These are phyloP conservation scores for Raffaelea ambrosiae DNA, from an alignment of 2,329 filamentous ascomycete genomes.

Conservation along the genomic window DNA sequence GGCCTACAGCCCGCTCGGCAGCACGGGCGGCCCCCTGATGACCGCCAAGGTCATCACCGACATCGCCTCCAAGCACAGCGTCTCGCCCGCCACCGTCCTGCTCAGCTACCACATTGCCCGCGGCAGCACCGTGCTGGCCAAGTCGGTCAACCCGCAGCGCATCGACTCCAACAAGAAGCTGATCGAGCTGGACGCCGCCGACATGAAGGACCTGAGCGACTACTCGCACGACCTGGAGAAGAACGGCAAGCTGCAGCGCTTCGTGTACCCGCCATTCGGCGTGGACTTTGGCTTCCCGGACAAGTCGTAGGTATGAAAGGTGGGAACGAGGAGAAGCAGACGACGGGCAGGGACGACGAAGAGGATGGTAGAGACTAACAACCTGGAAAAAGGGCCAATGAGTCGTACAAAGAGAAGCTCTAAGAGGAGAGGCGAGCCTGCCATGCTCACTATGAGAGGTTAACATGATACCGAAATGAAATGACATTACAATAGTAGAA, in stretches of 20 bases:
- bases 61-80: slow-evolving; percentile 55
- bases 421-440: too few relatives aligned
- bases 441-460: too few relatives aligned
- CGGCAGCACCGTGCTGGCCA: slow-evolving; percentile 63
- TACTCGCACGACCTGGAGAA: slow-evolving; percentile 43
- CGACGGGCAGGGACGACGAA: too few relatives aligned
- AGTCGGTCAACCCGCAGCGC: slow-evolving; percentile 59
- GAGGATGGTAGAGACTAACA: too few relatives aligned
- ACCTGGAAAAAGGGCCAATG: too few relatives aligned
- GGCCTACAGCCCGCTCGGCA: slow-evolving; percentile 61
- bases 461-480: too few relatives aligned
- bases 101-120: slow-evolving; percentile 65
- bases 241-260: slow-evolving; percentile 47
- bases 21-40: slow-evolving; percentile 56
- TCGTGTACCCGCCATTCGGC: slow-evolving; percentile 61
- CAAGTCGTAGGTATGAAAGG: slow-evolving; percentile 28
- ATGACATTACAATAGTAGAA: too few relatives aligned
- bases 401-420: too few relatives aligned
- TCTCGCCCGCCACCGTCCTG: slow-evolving; percentile 53
- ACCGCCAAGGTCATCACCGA: slow-evolving; percentile 54
- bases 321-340: neutral
- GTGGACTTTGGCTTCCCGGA: slow-evolving; percentile 67
- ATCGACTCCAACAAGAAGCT: slow-evolving; percentile 64
- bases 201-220: slow-evolving; percentile 47
- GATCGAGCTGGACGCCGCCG: slow-evolving; percentile 55